A percentile compares a stretch with the other conserved stretches of the same genome.
phyloP scores from a whole-genome alignment of 1,284 basidiomycete genomes.

The Trametes versicolor region DNA sequence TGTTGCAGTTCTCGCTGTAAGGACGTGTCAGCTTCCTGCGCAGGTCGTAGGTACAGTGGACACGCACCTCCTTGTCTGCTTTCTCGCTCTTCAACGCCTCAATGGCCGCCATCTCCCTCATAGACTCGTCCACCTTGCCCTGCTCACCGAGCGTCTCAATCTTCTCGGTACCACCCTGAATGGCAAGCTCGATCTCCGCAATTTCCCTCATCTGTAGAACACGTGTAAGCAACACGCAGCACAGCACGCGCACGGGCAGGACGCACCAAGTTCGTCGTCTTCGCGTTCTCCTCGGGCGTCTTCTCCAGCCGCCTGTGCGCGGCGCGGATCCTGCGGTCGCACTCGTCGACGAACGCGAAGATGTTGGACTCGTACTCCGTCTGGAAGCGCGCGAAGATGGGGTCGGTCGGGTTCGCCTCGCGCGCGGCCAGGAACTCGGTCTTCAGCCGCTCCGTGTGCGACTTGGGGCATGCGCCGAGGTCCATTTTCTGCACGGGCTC shows the following conservation, averaged over 20 bases:
- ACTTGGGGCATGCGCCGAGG: conserved; percentile 96
- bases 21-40: conserved; percentile 20
- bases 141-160: conserved; percentile 97
- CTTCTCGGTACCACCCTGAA: conserved; percentile 98
- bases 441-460: conserved; percentile 94
- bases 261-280: conserved; percentile 92
- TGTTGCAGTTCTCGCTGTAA: conserved; percentile 90
- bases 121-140: conserved; percentile 98
- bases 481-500: conserved; percentile 93
- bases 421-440: conserved; percentile 89
- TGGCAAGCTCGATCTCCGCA: conserved; percentile 98
- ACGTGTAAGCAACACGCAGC: neutral
- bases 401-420: conserved; percentile 79
- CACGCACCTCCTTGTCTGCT: conserved; percentile 89
- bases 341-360: conserved; percentile 96
- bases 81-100: conserved; percentile 98
- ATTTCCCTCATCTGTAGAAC: conserved; percentile 93
- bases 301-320: conserved; percentile 97
- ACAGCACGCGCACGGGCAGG: neutral
- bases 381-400: conserved; percentile 86
- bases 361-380: conserved; percentile 97
- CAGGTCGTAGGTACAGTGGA: conserved; percentile 4
- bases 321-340: conserved; percentile 94
- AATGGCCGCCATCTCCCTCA: conserved; percentile 96
- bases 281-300: conserved; percentile 99